A percentile compares a stretch with the other conserved stretches of the same genome.
These are phyloP conservation scores for Hypoxylon sp. DNA, from an alignment of 2,329 filamentous ascomycete species.

Conservation along the genomic window DNA sequence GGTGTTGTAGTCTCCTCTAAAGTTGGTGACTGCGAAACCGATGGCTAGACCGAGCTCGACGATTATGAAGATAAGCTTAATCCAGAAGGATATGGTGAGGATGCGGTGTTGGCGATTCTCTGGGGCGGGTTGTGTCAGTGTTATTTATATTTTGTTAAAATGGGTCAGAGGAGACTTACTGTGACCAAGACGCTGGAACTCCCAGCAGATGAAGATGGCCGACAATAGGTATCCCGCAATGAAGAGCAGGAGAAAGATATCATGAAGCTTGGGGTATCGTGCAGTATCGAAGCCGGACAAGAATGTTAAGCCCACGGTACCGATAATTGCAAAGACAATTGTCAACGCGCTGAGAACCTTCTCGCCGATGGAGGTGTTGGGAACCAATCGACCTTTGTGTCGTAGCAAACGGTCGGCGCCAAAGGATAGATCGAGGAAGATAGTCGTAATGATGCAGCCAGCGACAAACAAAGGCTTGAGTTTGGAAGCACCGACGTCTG, in stretches of 20 bases:
- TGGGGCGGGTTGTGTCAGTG: conserved; percentile 38
- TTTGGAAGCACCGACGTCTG: conserved; percentile 66
- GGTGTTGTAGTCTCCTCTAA: conserved; percentile 61
- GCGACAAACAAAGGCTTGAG: conserved; percentile 83
- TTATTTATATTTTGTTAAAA: not conserved
- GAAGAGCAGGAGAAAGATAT: conserved; percentile 82
- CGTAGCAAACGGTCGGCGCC: conserved; percentile 84
- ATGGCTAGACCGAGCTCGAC: conserved; percentile 78
- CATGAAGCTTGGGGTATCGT: conserved; percentile 72
- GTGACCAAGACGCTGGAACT: conserved; percentile 86
- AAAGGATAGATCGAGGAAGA: conserved; percentile 84
- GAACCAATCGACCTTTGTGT: conserved; percentile 79
- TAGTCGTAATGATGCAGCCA: conserved; percentile 73
- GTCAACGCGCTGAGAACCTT: conserved; percentile 68
- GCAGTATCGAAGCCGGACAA: conserved; percentile 86
- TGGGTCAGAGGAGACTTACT: conserved; percentile 54
- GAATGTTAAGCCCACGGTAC: conserved; percentile 81
- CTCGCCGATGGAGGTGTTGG: conserved; percentile 71
- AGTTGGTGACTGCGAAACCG: conserved; percentile 71
- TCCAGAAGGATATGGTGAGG: conserved; percentile 81
- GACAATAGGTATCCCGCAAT: conserved; percentile 85
- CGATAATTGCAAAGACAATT: conserved; percentile 75
- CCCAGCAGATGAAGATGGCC: conserved; percentile 87
- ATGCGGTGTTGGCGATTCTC: conserved; percentile 78
- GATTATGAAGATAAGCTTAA: conserved; percentile 86